Conservation (phyloP, 768 basidiomycete genomes). For the Amanita muscaria region DNA sequence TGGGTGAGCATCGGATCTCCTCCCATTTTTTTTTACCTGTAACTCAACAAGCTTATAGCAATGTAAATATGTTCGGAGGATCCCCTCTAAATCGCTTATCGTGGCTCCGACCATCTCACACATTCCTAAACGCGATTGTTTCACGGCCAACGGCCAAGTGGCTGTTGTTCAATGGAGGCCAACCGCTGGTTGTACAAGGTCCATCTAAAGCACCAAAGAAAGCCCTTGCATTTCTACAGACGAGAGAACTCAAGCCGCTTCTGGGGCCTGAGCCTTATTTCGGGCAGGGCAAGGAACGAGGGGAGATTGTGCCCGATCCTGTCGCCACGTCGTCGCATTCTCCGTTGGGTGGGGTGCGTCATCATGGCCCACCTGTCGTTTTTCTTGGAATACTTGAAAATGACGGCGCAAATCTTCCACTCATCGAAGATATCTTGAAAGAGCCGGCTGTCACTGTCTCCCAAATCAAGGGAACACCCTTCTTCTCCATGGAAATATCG, state of each 20-base stretch:
- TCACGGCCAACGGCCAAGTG: conserved; percentile 56
- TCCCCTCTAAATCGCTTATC: conserved; percentile 76
- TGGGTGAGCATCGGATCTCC: neutral
- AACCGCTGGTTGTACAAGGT: conserved; percentile 50
- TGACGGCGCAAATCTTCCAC: conserved; percentile 35
- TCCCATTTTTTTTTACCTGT: neutral
- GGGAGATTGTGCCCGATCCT: conserved; percentile 24
- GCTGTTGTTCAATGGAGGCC: conserved; percentile 67
- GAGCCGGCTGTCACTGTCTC: conserved; percentile 43
- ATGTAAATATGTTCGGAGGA: conserved; percentile 38
- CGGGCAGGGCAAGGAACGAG: conserved; percentile 51
- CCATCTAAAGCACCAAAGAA: conserved; percentile 23
- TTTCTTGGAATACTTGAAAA: conserved; percentile 76
- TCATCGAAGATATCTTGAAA: conserved; percentile 60
- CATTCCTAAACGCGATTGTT: conserved; percentile 69
- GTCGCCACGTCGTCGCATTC: conserved; percentile 16
- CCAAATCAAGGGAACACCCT: conserved; percentile 72
- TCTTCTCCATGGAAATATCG: conserved; percentile 74
- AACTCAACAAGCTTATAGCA: conserved; percentile 12
- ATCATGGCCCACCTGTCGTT: conserved; percentile 52
- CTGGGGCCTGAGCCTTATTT: conserved; percentile 66
- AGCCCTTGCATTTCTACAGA: conserved; percentile 45
- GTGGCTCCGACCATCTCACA: conserved; percentile 67
- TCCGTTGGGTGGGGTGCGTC: conserved; percentile 41
- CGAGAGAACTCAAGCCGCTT: conserved; percentile 50